phyloP scores from a whole-genome alignment of 2,329 filamentous ascomycete genomes.

The Aureobasidium pullulans region DNA sequence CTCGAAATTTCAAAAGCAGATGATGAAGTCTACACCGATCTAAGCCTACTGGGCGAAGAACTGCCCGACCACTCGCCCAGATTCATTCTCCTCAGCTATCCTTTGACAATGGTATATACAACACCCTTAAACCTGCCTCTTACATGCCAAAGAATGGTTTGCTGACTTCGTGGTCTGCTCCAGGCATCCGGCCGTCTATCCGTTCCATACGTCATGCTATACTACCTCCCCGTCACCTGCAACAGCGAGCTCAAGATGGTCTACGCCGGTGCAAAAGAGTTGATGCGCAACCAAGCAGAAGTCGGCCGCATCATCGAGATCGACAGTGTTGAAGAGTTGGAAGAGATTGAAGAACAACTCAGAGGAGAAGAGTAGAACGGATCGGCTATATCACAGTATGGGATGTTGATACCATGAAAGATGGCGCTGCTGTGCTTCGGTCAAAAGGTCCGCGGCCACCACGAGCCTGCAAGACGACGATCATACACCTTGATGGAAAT shows the following conservation, averaged over 20 bases:
- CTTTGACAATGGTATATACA: constrained; percentile 65
- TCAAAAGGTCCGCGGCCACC: background rate
- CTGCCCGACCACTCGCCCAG: constrained; percentile 87
- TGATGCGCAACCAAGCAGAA: constrained; percentile 89
- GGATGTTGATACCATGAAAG: background rate
- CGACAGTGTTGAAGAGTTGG: constrained; percentile 69
- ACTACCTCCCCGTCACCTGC: constrained; percentile 88
- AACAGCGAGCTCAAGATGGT: constrained; percentile 84
- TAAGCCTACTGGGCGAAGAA: constrained; percentile 77
- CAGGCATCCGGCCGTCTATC: constrained; percentile 54
- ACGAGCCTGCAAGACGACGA: background rate
- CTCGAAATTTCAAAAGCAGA: constrained; percentile 83
- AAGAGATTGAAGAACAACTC: constrained; percentile 67
- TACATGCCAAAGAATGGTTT: background rate
- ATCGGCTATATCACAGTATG: background rate
- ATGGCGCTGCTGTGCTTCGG: background rate
- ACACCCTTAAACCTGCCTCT: constrained; percentile 5
- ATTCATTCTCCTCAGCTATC: constrained; percentile 86
- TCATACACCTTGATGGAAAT: constrained; percentile 9
- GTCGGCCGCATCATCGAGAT: constrained; percentile 85
- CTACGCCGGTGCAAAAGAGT: constrained; percentile 91
- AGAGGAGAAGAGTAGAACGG: constrained; percentile 30
- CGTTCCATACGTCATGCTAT: constrained; percentile 89
- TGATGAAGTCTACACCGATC: constrained; percentile 70
- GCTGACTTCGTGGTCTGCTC: background rate